Conservation (phyloP, 2,329 filamentous ascomycete species). For the Botrytis hyacinthi region DNA sequence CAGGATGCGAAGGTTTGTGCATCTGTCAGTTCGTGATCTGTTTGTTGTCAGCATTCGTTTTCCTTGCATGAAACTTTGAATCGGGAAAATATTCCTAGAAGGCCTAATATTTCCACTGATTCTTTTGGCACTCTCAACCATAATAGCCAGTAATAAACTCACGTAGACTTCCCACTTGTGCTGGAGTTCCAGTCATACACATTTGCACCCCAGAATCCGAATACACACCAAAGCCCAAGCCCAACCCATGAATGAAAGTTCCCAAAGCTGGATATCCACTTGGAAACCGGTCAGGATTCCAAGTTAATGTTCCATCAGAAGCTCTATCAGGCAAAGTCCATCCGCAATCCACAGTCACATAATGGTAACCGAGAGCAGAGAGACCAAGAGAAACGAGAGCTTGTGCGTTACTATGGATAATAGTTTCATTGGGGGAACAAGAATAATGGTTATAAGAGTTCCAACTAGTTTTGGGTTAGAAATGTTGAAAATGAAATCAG, state of each 20-base stretch:
- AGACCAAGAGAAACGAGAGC: conserved; percentile 48
- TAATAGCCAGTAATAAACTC: conserved; percentile 23
- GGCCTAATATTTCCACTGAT: not conserved
- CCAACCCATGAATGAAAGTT: conserved; percentile 42
- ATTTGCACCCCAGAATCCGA: conserved; percentile 40
- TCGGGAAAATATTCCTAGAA: not conserved
- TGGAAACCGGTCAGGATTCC: conserved; percentile 45
- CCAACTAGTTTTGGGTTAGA: conserved; percentile 38
- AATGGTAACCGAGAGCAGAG: conserved; percentile 47
- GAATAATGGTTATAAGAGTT: conserved; percentile 52
- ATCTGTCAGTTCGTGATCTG: conserved; percentile 33
- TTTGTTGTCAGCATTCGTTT: not conserved
- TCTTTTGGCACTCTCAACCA: not conserved
- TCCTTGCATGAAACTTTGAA: no score
- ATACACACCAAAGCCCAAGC: conserved; percentile 47
- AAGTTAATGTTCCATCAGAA: conserved; percentile 42
- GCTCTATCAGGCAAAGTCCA: conserved; percentile 43
- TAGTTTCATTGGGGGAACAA: conserved; percentile 46
- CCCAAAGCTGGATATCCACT: conserved; percentile 45
- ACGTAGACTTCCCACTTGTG: conserved; percentile 32
- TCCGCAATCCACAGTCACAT: conserved; percentile 52
- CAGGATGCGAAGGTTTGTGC: conserved; percentile 34
- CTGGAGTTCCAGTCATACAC: conserved; percentile 35
- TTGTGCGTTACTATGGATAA: conserved; percentile 48
- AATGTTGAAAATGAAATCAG: not conserved